phyloP scores from a whole-genome alignment of 2,329 filamentous ascomycete species.

The Colletotrichum falcatum region DNA sequence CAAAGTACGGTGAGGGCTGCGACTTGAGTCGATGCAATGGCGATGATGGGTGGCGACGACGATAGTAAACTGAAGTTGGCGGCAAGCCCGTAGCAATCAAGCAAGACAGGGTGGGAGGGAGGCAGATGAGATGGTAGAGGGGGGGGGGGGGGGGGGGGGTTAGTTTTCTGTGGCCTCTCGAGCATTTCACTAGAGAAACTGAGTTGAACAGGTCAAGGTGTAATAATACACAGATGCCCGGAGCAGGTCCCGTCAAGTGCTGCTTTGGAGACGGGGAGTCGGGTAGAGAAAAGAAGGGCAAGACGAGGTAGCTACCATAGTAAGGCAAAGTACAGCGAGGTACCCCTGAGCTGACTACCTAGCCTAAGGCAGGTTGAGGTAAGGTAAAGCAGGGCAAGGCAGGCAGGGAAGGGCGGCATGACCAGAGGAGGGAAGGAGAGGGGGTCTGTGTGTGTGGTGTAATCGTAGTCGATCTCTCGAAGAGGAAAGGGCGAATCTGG shows the following conservation, averaged over 20 bases:
- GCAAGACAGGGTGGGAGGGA: not conserved
- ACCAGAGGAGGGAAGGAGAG: conserved; percentile 23
- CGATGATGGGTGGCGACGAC: not conserved
- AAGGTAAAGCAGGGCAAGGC: not conserved
- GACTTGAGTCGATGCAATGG: not conserved
- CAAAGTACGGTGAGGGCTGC: conserved; percentile 11
- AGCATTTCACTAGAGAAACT: conserved; percentile 1
- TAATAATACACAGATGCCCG: not conserved
- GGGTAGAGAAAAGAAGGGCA: not conserved
- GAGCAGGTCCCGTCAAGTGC: conserved; percentile 16
- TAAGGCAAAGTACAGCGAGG: not conserved
- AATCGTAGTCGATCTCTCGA: conserved; percentile 6
- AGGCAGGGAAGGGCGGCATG: conserved; percentile 19
- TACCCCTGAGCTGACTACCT: conserved; percentile 7
- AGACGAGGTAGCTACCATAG: too few species aligned
- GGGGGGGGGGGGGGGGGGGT: not conserved
- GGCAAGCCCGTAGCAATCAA: not conserved
- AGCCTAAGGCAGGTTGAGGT: conserved; percentile 12
- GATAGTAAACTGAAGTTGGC: not conserved
- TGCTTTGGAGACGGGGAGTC: not conserved
- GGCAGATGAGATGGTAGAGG: too few species aligned
- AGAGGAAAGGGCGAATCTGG: conserved; percentile 36
- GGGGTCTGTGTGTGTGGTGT: not conserved
- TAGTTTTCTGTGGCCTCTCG: not conserved
- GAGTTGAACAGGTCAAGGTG: conserved; percentile 6